A percentile compares a stretch with the other conserved stretches of the same genome.
Evolutionary conservation across 2,329 filamentous ascomycete genomes (phyloP).

Genomic region (Sporothrix brunneoviolacea): DNA sequence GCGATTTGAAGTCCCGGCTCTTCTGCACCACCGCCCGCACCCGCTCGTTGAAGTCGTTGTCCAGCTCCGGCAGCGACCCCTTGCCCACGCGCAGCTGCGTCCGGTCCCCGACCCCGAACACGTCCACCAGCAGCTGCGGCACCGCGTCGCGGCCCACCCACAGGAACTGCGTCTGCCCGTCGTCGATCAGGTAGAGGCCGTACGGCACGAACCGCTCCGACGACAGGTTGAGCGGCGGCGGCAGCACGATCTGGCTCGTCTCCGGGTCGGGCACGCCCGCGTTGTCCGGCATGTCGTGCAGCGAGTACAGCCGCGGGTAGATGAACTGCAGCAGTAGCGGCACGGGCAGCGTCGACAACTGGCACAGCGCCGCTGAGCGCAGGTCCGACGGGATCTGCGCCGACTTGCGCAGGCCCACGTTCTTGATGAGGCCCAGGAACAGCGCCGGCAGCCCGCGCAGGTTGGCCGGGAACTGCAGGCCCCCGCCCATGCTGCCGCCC

Average conservation of each 20-base stretch:
- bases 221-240: constrained; percentile 76
- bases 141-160: constrained; percentile 94
- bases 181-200: constrained; percentile 92
- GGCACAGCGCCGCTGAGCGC: constrained; percentile 82
- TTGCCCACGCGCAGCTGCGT: constrained; percentile 87
- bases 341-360: constrained; percentile 87
- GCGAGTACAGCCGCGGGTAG: constrained; percentile 74
- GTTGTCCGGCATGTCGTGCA: constrained; percentile 94
- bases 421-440: constrained; percentile 93
- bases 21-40: constrained; percentile 87
- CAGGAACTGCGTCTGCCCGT: constrained; percentile 94
- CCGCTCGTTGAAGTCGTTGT: constrained; percentile 94
- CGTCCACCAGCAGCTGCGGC: constrained; percentile 78
- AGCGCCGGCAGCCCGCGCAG: constrained; percentile 80
- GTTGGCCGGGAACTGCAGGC: constrained; percentile 90
- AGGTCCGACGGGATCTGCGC: constrained; percentile 92
- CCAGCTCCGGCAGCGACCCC: constrained; percentile 74
- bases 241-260: constrained; percentile 83
- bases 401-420: constrained; percentile 87
- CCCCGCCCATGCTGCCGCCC: constrained; percentile 90
- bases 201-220: constrained; percentile 83
- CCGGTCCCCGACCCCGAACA: constrained; percentile 82
- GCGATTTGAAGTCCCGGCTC: constrained; percentile 77
- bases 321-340: constrained; percentile 91
- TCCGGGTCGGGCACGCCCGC: constrained; percentile 78